phyloP scores from a whole-genome alignment of 176 grass and related monocot species.

The Aechmea fasciata region DNA sequence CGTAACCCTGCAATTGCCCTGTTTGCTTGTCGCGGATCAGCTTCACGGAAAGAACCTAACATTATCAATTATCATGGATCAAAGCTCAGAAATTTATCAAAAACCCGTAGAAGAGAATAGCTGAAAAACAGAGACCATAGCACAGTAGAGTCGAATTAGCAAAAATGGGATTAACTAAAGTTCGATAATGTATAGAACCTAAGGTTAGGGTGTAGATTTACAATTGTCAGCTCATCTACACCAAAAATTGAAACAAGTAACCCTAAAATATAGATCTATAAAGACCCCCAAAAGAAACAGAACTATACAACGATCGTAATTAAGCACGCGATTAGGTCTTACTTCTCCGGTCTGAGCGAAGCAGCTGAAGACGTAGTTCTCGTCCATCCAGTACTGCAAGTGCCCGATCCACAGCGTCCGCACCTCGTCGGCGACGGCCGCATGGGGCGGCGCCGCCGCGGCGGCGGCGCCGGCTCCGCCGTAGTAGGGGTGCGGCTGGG shows the following conservation, averaged over 20 bases:
- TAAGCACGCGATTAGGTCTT: background rate
- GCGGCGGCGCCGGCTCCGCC: constrained; percentile 20
- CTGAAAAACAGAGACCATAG: background rate
- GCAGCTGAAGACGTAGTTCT: constrained; percentile 68
- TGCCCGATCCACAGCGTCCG: constrained; percentile 95
- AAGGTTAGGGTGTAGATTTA: no score
- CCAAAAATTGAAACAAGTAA: background rate
- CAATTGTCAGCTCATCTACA: background rate
- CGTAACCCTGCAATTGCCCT: constrained; percentile 80
- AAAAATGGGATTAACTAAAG: background rate
- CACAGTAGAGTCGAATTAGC: background rate
- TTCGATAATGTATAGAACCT: background rate
- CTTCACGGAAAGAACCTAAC: constrained; percentile 69
- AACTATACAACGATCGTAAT: background rate
- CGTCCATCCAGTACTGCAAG: constrained; percentile 97
- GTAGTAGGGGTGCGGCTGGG: constrained; percentile 30
- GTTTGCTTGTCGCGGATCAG: constrained; percentile 81
- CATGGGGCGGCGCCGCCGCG: constrained; percentile 11
- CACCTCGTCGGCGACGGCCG: constrained; percentile 39
- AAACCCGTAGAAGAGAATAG: background rate
- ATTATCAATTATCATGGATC: constrained; percentile 1
- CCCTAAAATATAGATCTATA: background rate
- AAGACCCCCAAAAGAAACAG: background rate
- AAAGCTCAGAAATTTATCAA: background rate
- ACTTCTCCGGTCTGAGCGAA: constrained; percentile 75